Evolutionary conservation across 2,329 filamentous ascomycete genomes (phyloP), one percentile per base, ranked within the genome.

Genomic region (Talaromyces sp.): DNA sequence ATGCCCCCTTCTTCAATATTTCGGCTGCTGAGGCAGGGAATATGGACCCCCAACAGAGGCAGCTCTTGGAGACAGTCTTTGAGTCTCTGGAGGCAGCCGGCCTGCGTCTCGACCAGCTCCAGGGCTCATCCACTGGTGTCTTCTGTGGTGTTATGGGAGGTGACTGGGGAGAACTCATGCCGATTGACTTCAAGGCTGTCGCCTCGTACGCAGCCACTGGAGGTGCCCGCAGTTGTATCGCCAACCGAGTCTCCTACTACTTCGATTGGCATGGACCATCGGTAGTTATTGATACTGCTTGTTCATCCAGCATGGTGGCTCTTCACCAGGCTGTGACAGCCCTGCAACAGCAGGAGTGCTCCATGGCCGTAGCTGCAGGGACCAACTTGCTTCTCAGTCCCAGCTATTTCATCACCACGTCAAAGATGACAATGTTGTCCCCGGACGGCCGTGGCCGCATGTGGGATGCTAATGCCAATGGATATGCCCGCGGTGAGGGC

Each of bases 401-500:
- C 0, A 65, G 70, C 15, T 69, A 70, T 57, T 75, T 69, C 59
- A 68, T 76, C 7, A 67, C 69, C 2, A 68, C 70, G 56, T 70
- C 67, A 49, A 74, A 73, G 27, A 62, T 71, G 25, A 66, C 79
- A 66, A 70, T 84, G 55, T 78, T 86, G 17, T 84, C 82, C 1
- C 78, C 83, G 32, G 77, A 78, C 0, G 83, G 83, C 1, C 76
- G 80, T 47, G 85, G 80, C 15, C 80, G 78, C 56, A 82, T 78
- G 73, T 81, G 75, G 72, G 78, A 80, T 64, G 71, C 67, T 2
- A 69, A 68, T 2, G 83, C 80, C 0, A 71, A 83, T 64, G 83
- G 82, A 7, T 83, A 77, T 68, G 81, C 74, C 30, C 77, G 83
- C 0, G 82, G 81, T 13, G 85, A 87, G 57, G 83, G 83, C 0